These are phyloP conservation scores for Elongisporangium senticosum DNA, from an alignment of 352 stramenopile species.

Conservation along the genomic window DNA sequence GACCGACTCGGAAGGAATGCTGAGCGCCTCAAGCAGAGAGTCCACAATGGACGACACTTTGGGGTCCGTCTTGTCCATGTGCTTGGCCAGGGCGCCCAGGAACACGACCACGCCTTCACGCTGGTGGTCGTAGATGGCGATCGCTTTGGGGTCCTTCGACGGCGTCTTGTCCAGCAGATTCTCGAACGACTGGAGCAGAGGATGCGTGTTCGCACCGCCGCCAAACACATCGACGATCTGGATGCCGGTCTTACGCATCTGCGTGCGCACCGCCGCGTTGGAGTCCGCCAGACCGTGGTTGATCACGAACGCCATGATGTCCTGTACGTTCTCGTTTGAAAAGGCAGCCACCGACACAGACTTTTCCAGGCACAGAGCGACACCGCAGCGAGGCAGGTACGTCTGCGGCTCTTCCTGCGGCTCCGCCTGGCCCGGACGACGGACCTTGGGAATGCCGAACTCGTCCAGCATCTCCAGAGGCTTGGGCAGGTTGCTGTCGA, in stretches of 20 bases:
- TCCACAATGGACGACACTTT: slow-evolving; percentile 88
- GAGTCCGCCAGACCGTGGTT: slow-evolving; percentile 68
- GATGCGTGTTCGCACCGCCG: slow-evolving; percentile 52
- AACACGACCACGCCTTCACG: slow-evolving; percentile 89
- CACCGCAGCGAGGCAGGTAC: slow-evolving; percentile 63
- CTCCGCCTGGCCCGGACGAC: slow-evolving; percentile 43
- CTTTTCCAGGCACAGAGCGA: slow-evolving; percentile 76
- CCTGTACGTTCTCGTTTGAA: slow-evolving; percentile 53
- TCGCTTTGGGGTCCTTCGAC: slow-evolving; percentile 31
- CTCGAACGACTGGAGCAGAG: slow-evolving; percentile 72
- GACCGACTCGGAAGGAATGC: slow-evolving; percentile 91
- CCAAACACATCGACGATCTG: slow-evolving; percentile 70
- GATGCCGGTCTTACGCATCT: slow-evolving; percentile 84
- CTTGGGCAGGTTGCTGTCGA: slow-evolving; percentile 51
- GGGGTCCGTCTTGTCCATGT: slow-evolving; percentile 85
- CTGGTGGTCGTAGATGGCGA: slow-evolving; percentile 80
- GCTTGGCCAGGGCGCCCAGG: slow-evolving; percentile 83
- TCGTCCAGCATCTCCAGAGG: slow-evolving; percentile 51
- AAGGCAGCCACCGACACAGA: slow-evolving; percentile 34
- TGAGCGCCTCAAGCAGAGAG: slow-evolving; percentile 81
- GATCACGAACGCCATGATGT: slow-evolving; percentile 76
- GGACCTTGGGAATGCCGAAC: slow-evolving; percentile 71
- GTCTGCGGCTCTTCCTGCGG: slow-evolving; percentile 49
- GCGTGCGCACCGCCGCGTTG: slow-evolving; percentile 61
- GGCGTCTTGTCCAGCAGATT: slow-evolving; percentile 63